Evolutionary conservation across 1,284 basidiomycete genomes (phyloP).

Genomic region (Schizopora paradoxa): DNA sequence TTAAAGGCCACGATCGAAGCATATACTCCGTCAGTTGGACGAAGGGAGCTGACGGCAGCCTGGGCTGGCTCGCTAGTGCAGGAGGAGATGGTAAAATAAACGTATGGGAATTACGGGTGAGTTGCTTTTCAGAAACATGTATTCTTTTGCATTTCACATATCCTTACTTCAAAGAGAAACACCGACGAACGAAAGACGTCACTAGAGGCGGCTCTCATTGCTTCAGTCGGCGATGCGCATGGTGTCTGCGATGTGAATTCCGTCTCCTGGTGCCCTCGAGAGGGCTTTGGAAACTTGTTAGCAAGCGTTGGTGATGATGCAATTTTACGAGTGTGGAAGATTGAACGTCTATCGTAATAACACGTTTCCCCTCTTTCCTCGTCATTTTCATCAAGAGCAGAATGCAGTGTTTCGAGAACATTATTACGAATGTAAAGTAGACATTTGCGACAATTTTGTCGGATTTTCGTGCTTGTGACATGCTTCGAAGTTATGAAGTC

Average conservation of each 20-base stretch:
- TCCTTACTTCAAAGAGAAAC: conserved; percentile 18
- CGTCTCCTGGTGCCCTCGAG: conserved; percentile 69
- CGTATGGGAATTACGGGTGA: conserved; percentile 66
- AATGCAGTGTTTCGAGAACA: no score
- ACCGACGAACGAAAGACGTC: conserved; percentile 22
- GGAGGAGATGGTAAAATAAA: conserved; percentile 76
- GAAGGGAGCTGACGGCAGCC: conserved; percentile 25
- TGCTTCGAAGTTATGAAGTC: no score
- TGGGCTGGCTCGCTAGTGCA: conserved; percentile 72
- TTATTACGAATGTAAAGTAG: no score
- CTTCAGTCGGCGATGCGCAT: conserved; percentile 54
- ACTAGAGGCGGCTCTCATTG: conserved; percentile 43
- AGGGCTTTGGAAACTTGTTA: conserved; percentile 55
- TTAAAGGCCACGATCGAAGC: conserved; percentile 61
- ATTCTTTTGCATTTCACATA: conserved; percentile 7
- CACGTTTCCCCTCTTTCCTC: not conserved
- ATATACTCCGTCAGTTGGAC: conserved; percentile 83
- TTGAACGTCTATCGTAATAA: not conserved
- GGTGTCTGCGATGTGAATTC: conserved; percentile 75
- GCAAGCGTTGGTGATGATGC: conserved; percentile 83
- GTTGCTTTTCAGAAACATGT: conserved; percentile 21
- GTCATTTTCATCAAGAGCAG: no score
- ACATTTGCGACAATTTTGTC: no score
- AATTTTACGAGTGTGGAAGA: conserved; percentile 59
- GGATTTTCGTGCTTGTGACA: no score